Base-by-base conservation (phyloP, 2,329 filamentous ascomycete species). In the Pyrenophora seminiperda region DNA sequence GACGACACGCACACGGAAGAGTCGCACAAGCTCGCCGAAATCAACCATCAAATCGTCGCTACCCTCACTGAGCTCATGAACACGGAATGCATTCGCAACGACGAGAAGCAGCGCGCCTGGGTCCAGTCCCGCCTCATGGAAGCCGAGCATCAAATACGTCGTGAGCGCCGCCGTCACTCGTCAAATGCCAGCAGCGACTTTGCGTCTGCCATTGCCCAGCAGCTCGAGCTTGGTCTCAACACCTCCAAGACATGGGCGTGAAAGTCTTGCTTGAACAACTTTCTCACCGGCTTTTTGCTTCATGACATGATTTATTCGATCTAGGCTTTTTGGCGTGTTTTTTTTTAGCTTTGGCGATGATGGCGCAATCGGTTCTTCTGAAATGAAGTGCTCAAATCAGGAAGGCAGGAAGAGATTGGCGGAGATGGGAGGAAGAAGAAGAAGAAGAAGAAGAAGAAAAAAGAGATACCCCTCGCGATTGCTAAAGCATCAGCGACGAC, bases 1-100 rank as follows among this genome's bases (percentile, higher is more conserved):
- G 36, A 65, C 51, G 53, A 68, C 51, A 40, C 75, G 69, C 65
- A 71, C 56, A 59, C 61, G 30, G 54, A 74, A 57, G 71, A 80
- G 74, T 62, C 77, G 59, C 65, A 75, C 64, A 75, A 75, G 53
- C 65, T 81, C n/a, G 75, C 73, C 50, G 68, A 78, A 33, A 74
- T 81, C 65, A 81, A 80, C 55, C 72, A 78, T 41, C 76, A 80
- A 55, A 81, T 82, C 66, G 82, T 82, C 58, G 74, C 72, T 15
- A 81, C 78, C 7, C 72, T 83, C 39, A 83, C 79, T 9, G 79
- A 81, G 50, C 69, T 83, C 1, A 67, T 83, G 45, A 82, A 83
- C 55, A 81, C 78, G 38, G 77, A 79, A 13, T 74, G 73, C 32
- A 79, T 81, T 3, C 75, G 73, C 32, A 62, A 69, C 7, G 79